Percentiles rank a stretch among this genome's conserved stretches.
These are phyloP conservation scores for Ascobolus immersus DNA, from an alignment of 495 filamentous ascomycete species.

Conservation along the genomic window DNA sequence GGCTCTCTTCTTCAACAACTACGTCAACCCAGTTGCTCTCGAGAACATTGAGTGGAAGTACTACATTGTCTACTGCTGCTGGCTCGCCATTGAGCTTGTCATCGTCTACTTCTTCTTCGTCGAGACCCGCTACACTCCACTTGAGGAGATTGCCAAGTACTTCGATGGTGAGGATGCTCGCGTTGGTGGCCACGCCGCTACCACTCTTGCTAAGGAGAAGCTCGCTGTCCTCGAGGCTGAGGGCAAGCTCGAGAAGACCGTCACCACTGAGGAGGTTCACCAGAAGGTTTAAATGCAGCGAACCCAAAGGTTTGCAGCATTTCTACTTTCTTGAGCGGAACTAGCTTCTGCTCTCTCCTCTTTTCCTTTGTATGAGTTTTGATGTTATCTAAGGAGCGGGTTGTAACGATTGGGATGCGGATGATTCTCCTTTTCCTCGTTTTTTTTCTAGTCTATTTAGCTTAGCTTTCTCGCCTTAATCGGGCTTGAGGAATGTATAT, in stretches of 20 bases:
- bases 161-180: constrained; percentile 20
- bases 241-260: background rate
- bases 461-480: too few relatives aligned
- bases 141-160: constrained; percentile 26
- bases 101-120: constrained; percentile 23
- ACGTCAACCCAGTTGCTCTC: constrained; percentile 26
- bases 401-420: too few relatives aligned
- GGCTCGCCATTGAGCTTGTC: constrained; percentile 21
- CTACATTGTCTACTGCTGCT: constrained; percentile 21
- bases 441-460: too few relatives aligned
- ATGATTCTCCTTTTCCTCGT: too few relatives aligned
- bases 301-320: too few relatives aligned
- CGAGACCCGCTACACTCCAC: constrained; percentile 23
- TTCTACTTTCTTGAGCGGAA: too few relatives aligned
- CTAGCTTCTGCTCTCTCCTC: too few relatives aligned
- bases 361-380: too few relatives aligned
- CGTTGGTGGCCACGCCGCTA: constrained; percentile 7
- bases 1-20: constrained; percentile 25
- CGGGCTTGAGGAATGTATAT: too few relatives aligned
- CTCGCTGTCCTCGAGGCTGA: too few relatives aligned
- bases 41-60: constrained; percentile 20
- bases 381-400: too few relatives aligned
- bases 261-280: background rate
- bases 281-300: background rate
- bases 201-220: constrained; percentile 1